Percentiles rank a stretch among this genome's conserved stretches.
phyloP scores from a whole-genome alignment of 768 basidiomycete genomes.

The Cyclocybe cylindracea region DNA sequence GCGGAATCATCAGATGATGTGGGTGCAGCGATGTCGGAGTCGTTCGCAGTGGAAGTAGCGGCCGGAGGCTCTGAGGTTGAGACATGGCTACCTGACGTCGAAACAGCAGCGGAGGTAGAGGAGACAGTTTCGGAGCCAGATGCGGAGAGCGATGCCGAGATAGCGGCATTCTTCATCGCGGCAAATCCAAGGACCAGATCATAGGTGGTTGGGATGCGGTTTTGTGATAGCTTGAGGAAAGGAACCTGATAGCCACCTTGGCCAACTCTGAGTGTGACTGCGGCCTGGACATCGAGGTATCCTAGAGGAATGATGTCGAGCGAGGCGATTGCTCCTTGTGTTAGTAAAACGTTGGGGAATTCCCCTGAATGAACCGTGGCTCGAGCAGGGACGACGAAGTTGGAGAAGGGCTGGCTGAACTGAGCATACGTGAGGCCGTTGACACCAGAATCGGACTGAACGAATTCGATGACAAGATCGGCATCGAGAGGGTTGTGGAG shows the following conservation, averaged over 20 bases:
- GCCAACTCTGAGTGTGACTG: conserved; percentile 48
- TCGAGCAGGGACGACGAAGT: conserved; percentile 57
- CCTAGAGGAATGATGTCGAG: conserved; percentile 58
- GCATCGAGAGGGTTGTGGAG: conserved; percentile 59
- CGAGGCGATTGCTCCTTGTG: conserved; percentile 56
- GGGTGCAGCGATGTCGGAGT: not conserved
- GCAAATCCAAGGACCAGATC: conserved; percentile 23
- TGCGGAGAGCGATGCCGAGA: conserved; percentile 1
- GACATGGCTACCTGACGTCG: too few species aligned
- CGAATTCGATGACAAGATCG: conserved; percentile 55
- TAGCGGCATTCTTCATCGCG: conserved; percentile 15
- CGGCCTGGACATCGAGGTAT: conserved; percentile 53
- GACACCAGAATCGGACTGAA: conserved; percentile 57
- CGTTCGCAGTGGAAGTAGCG: not conserved
- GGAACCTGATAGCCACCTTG: conserved; percentile 61
- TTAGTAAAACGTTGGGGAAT: conserved; percentile 57
- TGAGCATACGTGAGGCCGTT: conserved; percentile 56
- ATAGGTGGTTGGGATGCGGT: conserved; percentile 54
- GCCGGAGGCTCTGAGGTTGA: not conserved
- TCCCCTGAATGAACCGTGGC: conserved; percentile 62
- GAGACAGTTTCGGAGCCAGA: not conserved
- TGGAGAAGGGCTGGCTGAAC: conserved; percentile 55
- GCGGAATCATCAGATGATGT: not conserved
- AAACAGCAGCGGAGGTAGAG: not conserved
- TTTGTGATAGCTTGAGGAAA: conserved; percentile 63